Percentiles rank a stretch among this genome's conserved stretches.
phyloP scores from a whole-genome alignment of 225 moss, liverwort and hornwort genomes.

The Asterella californica region DNA sequence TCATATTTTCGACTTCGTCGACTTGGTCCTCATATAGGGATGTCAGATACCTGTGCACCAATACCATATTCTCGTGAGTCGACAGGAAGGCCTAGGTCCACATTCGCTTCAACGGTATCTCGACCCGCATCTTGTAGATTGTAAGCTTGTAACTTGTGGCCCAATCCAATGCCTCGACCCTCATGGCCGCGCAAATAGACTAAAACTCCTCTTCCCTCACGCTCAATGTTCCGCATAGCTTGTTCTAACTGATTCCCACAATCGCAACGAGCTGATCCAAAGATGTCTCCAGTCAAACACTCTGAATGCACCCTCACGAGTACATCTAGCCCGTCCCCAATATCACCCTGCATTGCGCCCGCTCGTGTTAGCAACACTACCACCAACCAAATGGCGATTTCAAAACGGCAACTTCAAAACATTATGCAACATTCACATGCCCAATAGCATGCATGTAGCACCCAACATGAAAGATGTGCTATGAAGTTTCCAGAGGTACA shows the following conservation, averaged over 20 bases:
- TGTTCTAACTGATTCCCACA: slow-evolving; percentile 87
- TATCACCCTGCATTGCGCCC: slow-evolving; percentile 65
- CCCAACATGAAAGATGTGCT: neutral
- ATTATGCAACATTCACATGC: neutral
- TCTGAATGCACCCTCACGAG: slow-evolving; percentile 95
- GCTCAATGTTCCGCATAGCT: slow-evolving; percentile 70
- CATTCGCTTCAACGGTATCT: slow-evolving; percentile 94
- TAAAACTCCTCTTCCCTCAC: slow-evolving; percentile 75
- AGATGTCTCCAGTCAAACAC: slow-evolving; percentile 93
- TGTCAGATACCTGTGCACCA: slow-evolving; percentile 73
- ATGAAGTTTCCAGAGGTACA: neutral
- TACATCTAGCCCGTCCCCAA: slow-evolving; percentile 83
- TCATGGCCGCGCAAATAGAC: slow-evolving; percentile 97
- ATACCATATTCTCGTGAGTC: slow-evolving; percentile 96
- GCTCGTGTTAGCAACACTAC: neutral
- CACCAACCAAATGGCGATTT: neutral
- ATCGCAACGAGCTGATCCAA: slow-evolving; percentile 93
- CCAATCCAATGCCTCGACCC: slow-evolving; percentile 92
- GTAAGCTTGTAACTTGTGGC: slow-evolving; percentile 91
- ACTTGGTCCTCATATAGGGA: neutral
- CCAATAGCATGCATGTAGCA: neutral
- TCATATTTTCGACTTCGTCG: no score
- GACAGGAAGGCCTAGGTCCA: slow-evolving; percentile 83
- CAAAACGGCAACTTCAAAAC: neutral
- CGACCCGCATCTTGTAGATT: slow-evolving; percentile 92